phyloP scores from a whole-genome alignment of 2,329 filamentous ascomycete genomes.

The Endothia cerciana region DNA sequence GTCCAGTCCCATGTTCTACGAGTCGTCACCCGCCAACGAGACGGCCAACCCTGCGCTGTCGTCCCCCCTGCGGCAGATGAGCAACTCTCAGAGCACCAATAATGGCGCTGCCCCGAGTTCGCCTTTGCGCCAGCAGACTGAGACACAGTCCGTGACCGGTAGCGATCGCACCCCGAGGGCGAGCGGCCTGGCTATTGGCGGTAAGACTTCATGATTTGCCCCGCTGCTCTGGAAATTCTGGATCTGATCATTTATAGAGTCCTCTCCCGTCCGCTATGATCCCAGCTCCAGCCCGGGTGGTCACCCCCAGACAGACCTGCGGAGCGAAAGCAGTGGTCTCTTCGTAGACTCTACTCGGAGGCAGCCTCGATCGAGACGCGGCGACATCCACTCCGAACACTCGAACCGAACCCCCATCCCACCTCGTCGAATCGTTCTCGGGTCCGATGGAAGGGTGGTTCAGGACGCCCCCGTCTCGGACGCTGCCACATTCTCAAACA shows the following conservation, averaged over 20 bases:
- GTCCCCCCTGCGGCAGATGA: slow-evolving; percentile 61
- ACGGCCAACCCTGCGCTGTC: slow-evolving; percentile 46
- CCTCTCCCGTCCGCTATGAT: slow-evolving; percentile 89
- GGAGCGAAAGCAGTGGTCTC: slow-evolving; percentile 82
- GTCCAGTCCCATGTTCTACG: slow-evolving; percentile 83
- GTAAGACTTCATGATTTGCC: slow-evolving; percentile 48
- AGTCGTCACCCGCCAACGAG: slow-evolving; percentile 48
- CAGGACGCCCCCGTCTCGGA: slow-evolving; percentile 60
- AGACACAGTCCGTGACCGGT: slow-evolving; percentile 56
- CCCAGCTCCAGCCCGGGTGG: slow-evolving; percentile 81
- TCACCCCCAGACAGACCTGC: slow-evolving; percentile 71
- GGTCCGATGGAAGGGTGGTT: slow-evolving; percentile 62
- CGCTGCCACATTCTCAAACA: slow-evolving; percentile 62
- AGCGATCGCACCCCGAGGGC: slow-evolving; percentile 75
- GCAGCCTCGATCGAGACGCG: slow-evolving; percentile 60
- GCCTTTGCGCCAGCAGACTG: slow-evolving; percentile 61
- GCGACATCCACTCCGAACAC: slow-evolving; percentile 85
- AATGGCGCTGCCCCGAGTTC: slow-evolving; percentile 55
- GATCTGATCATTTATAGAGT: slow-evolving; percentile 60
- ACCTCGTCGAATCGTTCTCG: slow-evolving; percentile 60
- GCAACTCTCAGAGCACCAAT: slow-evolving; percentile 57
- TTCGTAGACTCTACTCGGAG: slow-evolving; percentile 67
- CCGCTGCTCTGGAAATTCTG: background rate
- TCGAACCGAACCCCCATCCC: slow-evolving; percentile 59
- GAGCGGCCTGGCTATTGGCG: slow-evolving; percentile 62